Base-by-base conservation (phyloP, 2,329 filamentous ascomycete genomes). In the Arthrobotrys pseudoclavata region DNA sequence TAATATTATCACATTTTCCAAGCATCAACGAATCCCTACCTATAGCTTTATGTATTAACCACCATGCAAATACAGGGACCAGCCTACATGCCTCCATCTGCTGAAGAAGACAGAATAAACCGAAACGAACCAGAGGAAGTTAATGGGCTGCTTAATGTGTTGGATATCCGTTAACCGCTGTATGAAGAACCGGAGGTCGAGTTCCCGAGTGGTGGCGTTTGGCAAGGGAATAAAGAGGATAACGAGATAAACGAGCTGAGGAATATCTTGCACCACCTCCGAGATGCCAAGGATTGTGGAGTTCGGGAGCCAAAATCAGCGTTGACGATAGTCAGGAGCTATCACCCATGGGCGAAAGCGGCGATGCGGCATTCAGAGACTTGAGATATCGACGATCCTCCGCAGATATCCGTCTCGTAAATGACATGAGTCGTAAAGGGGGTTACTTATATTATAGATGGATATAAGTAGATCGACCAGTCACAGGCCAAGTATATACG, bases 361-460 rank as follows among this genome's bases (percentile, higher is more conserved):
- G 55, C 31, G 55, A 42, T 60, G 55, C 55, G 55, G 55, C 55
- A 60, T 42, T 9, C 18, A 24, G 26, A 26, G 12, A 29, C 12
- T 7, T 40, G 10, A 20, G 34, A 9, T 42, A 60, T 57, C 34
- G 34, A 60, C 12, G 55, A 60, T 42, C 2, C 22, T 64, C 72
- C 77, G 62, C 72, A 62, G 60, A 64, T 71, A 15, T 15, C 67
- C 42, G 67, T 70, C 20, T 55, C 48, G 15, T 62, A 60, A 34
- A 61, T 31, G 67, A 24, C 29, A 48, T 62, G 45, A 60, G 67
- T 31, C 52, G 53, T 47, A 40, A 48, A 26, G 55, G 37, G 40
- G 26, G 7, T 31, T 48, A 22, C 20, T 45, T 50, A 50, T 50
- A 50, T 50, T 13, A n/a, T n/a, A 1, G 18, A 50, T 7, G 9